These are phyloP conservation scores for Trichophyton schoenleinii DNA, from an alignment of 2,329 filamentous ascomycete genomes.

Conservation along the genomic window DNA sequence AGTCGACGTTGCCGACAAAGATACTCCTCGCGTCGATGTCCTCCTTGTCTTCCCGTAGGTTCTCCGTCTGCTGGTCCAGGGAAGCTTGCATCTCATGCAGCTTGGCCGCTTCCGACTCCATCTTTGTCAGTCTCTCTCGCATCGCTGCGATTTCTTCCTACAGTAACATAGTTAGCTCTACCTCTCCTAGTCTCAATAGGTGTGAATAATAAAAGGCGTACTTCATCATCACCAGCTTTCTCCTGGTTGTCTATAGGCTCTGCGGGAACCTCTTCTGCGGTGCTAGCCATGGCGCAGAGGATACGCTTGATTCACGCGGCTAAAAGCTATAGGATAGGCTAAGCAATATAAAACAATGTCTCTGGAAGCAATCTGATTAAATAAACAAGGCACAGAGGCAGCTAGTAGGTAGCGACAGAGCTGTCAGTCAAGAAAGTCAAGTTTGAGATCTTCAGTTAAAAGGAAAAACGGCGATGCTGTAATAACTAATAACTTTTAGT, in stretches of 20 bases:
- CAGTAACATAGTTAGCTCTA: not conserved
- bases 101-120: constrained; percentile 81
- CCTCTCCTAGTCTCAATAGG: not conserved
- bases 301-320: not conserved
- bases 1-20: constrained; percentile 98
- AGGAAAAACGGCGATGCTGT: not conserved
- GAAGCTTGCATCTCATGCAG: constrained; percentile 75
- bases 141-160: constrained; percentile 73
- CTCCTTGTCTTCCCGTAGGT: constrained; percentile 82
- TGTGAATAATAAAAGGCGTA: constrained; percentile 15
- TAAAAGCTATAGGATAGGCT: not conserved
- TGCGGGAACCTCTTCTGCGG: constrained; percentile 11
- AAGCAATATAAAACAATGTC: not conserved
- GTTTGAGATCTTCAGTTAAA: not conserved
- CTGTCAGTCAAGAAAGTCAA: not conserved
- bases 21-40: constrained; percentile 91
- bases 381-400: not conserved
- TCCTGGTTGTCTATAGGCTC: constrained; percentile 19
- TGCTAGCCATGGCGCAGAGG: constrained; percentile 10
- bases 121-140: constrained; percentile 76
- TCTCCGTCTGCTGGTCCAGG: constrained; percentile 72
- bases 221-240: constrained; percentile 35
- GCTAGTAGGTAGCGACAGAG: not conserved
- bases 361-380: not conserved
- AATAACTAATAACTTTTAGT: not conserved